These are phyloP conservation scores for Alternaria triticina DNA, from an alignment of 2,329 filamentous ascomycete species.

Conservation along the genomic window DNA sequence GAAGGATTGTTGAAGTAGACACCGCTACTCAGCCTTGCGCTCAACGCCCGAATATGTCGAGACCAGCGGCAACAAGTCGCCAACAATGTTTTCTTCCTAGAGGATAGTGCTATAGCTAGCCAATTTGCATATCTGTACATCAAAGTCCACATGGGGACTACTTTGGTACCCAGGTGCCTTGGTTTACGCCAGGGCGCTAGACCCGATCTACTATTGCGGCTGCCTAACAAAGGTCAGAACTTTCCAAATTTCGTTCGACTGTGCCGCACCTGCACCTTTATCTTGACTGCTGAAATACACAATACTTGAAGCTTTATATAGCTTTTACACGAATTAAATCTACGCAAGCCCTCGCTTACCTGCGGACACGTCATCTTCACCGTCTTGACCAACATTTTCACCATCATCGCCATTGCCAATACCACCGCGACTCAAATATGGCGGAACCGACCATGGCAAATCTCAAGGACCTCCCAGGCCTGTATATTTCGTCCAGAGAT, in stretches of 20 bases:
- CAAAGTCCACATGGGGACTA: background rate
- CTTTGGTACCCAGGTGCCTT: background rate
- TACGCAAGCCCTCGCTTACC: background rate
- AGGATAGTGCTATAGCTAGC: no score
- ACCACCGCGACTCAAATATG: background rate
- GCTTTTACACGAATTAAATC: no score
- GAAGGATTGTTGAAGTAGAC: background rate
- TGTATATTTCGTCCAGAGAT: background rate
- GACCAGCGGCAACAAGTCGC: background rate
- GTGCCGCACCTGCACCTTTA: background rate
- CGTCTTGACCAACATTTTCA: background rate
- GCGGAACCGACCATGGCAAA: background rate
- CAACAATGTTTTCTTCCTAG: no score
- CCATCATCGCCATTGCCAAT: background rate
- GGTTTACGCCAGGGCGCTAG: background rate
- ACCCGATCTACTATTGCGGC: background rate
- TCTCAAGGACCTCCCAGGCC: background rate
- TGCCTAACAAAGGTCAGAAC: background rate
- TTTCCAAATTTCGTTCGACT: background rate
- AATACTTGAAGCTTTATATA: background rate
- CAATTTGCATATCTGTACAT: background rate
- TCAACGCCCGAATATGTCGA: background rate
- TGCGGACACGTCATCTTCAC: background rate
- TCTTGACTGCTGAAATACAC: background rate
- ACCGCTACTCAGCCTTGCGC: background rate